These are phyloP conservation scores for Afroboletus lepidellus DNA, from an alignment of 1,284 basidiomycete species.

Conservation along the genomic window DNA sequence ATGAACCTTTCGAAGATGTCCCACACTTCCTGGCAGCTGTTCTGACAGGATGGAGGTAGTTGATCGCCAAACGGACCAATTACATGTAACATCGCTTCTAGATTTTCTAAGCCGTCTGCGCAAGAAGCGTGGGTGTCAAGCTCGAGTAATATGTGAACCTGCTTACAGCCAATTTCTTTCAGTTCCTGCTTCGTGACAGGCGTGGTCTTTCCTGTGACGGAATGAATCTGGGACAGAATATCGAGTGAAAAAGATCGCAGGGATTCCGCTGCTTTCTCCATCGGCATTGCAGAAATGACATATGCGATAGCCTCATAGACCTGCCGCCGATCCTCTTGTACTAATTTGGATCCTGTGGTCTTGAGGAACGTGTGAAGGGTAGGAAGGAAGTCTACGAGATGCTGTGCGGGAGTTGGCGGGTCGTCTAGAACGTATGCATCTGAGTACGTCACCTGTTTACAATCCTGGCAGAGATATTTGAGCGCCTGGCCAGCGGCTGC, in stretches of 20 bases:
- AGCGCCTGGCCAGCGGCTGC: constrained; percentile 96
- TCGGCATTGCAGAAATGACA: constrained; percentile 91
- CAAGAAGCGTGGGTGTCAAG: constrained; percentile 1
- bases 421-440: background rate
- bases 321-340: constrained; percentile 86
- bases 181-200: constrained; percentile 63
- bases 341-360: constrained; percentile 73
- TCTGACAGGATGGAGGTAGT: constrained; percentile 77
- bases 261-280: constrained; percentile 80
- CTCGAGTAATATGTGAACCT: background rate
- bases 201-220: constrained; percentile 48
- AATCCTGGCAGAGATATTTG: constrained; percentile 97
- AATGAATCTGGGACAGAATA: constrained; percentile 70
- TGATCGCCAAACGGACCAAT: constrained; percentile 80
- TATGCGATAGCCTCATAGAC: constrained; percentile 95
- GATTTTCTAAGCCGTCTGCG: constrained; percentile 80
- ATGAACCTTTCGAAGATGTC: constrained; percentile 81
- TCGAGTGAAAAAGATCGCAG: constrained; percentile 83
- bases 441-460: constrained; percentile 61
- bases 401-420: constrained; percentile 43
- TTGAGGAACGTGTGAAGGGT: constrained; percentile 89
- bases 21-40: constrained; percentile 83
- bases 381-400: constrained; percentile 89
- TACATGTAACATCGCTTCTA: constrained; percentile 84
- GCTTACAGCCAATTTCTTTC: constrained; percentile 61